A percentile compares a stretch with the other conserved stretches of the same genome.
Evolutionary conservation across 179 eudicot species (phyloP).

Genomic region (Camellia oleifera): DNA sequence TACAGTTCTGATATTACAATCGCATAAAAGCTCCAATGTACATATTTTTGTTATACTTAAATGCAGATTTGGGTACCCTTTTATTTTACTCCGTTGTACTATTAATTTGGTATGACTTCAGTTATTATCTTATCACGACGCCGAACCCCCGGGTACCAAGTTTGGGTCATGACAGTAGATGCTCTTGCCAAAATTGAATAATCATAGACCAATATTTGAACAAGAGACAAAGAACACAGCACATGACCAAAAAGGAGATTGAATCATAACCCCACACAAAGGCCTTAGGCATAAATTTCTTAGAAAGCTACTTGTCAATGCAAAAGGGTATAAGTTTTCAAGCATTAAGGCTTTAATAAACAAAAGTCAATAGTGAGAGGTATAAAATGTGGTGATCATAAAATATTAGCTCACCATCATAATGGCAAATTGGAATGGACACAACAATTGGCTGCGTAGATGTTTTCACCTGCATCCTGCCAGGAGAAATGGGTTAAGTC

Average conservation of each 20-base stretch:
- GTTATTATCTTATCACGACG: no score
- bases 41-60: no score
- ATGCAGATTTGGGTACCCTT: no score
- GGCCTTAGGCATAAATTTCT: background rate
- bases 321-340: background rate
- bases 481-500: constrained; percentile 10
- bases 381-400: background rate
- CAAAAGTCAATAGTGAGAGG: background rate
- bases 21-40: no score
- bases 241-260: background rate
- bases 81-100: no score
- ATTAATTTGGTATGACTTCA: no score
- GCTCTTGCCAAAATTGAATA: background rate
- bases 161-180: background rate
- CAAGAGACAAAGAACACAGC: background rate
- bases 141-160: no score
- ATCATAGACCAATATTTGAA: background rate
- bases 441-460: constrained; percentile 67
- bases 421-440: constrained; percentile 69
- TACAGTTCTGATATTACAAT: no score
- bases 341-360: background rate
- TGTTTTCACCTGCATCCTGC: constrained; percentile 93
- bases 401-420: constrained; percentile 54
- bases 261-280: background rate
- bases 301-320: background rate